A percentile compares a stretch with the other conserved stretches of the same genome.
Evolutionary conservation across 495 filamentous ascomycete genomes (phyloP).

Genomic region (Penicillium bialowiezense): DNA sequence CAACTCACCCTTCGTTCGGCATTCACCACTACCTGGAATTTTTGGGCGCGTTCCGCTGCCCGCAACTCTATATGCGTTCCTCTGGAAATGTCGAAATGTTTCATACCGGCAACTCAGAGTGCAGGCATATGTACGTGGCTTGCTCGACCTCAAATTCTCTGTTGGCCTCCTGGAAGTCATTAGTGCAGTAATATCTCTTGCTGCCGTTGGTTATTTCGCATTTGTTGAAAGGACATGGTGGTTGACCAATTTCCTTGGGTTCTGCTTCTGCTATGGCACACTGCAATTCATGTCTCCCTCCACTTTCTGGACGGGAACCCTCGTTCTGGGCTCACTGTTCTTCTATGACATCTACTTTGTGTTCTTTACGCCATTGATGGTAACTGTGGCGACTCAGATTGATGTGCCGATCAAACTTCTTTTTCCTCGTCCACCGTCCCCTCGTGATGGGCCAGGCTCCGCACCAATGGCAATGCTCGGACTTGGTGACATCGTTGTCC

Average conservation of each 20-base stretch:
- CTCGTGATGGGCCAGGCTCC: constrained; percentile 34
- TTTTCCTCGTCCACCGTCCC: constrained; percentile 64
- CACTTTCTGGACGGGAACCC: constrained; percentile 76
- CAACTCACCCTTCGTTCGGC: constrained; percentile 16
- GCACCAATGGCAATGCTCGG: constrained; percentile 77
- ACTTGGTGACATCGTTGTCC: constrained; percentile 90
- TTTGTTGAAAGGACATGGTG: constrained; percentile 70
- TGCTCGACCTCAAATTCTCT: constrained; percentile 41
- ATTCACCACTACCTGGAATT: constrained; percentile 54
- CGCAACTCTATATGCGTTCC: constrained; percentile 12
- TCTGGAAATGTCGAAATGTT: constrained; percentile 50
- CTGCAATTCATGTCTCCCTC: constrained; percentile 87
- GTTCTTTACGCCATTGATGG: constrained; percentile 96
- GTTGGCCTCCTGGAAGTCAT: constrained; percentile 56
- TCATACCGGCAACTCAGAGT: constrained; percentile 49
- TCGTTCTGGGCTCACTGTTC: constrained; percentile 77
- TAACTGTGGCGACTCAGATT: constrained; percentile 85
- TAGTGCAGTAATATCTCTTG: constrained; percentile 57
- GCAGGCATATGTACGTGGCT: constrained; percentile 39
- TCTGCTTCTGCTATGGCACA: constrained; percentile 78
- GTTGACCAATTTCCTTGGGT: constrained; percentile 83
- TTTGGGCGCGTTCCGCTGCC: constrained; percentile 44
- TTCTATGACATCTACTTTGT: constrained; percentile 97
- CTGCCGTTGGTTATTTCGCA: constrained; percentile 65
- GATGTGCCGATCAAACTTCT: constrained; percentile 93